phyloP scores from a whole-genome alignment of 2,329 filamentous ascomycete species.

The Paecilomyces sp. region DNA sequence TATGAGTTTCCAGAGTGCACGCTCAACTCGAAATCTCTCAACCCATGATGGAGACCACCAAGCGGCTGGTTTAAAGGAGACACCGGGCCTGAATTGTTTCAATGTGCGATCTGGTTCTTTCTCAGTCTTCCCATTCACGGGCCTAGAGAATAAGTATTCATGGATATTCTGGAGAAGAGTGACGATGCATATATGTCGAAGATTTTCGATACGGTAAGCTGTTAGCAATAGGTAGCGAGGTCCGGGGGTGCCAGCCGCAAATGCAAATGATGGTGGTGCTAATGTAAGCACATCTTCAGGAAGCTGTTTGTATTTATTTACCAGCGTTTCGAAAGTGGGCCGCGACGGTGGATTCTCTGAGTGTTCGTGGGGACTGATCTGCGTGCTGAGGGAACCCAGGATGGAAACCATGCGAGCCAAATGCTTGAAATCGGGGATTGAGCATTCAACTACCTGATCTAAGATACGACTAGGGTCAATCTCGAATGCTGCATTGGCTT shows the following conservation, averaged over 20 bases:
- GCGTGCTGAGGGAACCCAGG: constrained; percentile 1
- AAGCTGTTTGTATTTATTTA: background rate
- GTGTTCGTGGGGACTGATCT: background rate
- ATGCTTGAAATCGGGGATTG: constrained; percentile 4
- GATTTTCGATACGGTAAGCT: constrained; percentile 4
- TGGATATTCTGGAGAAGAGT: constrained; percentile 4
- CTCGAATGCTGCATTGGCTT: constrained; percentile 1
- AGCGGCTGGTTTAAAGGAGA: constrained; percentile 2
- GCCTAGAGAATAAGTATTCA: background rate
- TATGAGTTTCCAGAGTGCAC: constrained; percentile 3
- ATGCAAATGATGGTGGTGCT: constrained; percentile 1
- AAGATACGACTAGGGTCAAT: background rate
- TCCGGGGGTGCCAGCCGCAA: background rate
- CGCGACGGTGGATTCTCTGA: background rate
- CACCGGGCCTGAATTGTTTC: background rate
- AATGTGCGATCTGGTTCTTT: background rate
- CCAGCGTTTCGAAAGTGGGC: background rate
- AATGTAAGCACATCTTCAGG: constrained; percentile 1
- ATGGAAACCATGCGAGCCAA: constrained; percentile 4
- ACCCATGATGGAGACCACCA: constrained; percentile 5
- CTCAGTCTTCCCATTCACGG: background rate
- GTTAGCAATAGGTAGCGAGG: constrained; percentile 3
- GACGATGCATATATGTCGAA: constrained; percentile 3
- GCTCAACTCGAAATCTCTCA: constrained; percentile 3
- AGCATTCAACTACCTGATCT: constrained; percentile 2